Percentiles rank a stretch among this genome's conserved stretches.
Conservation (phyloP, 352 stramenopile species). For the Phytophthora citrophthora region DNA sequence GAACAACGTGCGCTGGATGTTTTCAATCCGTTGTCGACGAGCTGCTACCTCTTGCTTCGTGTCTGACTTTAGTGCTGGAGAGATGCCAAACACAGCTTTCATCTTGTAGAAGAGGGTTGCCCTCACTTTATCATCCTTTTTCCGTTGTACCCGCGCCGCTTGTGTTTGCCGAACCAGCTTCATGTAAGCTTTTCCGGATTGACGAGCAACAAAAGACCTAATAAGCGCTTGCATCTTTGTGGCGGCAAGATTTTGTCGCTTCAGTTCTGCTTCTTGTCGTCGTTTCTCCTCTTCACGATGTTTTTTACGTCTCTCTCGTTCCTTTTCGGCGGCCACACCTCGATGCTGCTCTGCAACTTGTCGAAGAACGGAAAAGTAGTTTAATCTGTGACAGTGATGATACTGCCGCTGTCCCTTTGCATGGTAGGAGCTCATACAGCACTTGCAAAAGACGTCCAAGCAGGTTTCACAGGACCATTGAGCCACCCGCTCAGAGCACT, state of each 20-base stretch:
- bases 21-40: conserved; percentile 38
- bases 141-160: conserved; percentile 43
- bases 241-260: conserved; percentile 35
- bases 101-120: conserved; percentile 49
- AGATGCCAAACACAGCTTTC: conserved; percentile 45
- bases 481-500: conserved; percentile 59
- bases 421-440: conserved; percentile 61
- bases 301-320: conserved; percentile 36
- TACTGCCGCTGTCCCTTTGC: conserved; percentile 64
- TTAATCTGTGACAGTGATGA: conserved; percentile 61
- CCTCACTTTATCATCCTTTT: conserved; percentile 50
- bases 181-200: conserved; percentile 54
- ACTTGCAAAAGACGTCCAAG: conserved; percentile 73
- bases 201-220: conserved; percentile 42
- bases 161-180: conserved; percentile 57
- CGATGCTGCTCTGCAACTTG: conserved; percentile 55
- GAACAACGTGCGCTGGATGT: conserved; percentile 58
- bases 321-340: conserved; percentile 35
- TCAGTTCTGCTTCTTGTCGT: conserved; percentile 24
- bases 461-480: conserved; percentile 76
- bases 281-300: conserved; percentile 31
- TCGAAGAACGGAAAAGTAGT: conserved; percentile 71
- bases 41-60: conserved; percentile 55
- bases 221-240: conserved; percentile 51
- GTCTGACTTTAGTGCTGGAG: conserved; percentile 57